A percentile compares a stretch with the other conserved stretches of the same genome.
Conservation (phyloP, 176 grass and related monocot genomes). For the Carex myosuroides region DNA sequence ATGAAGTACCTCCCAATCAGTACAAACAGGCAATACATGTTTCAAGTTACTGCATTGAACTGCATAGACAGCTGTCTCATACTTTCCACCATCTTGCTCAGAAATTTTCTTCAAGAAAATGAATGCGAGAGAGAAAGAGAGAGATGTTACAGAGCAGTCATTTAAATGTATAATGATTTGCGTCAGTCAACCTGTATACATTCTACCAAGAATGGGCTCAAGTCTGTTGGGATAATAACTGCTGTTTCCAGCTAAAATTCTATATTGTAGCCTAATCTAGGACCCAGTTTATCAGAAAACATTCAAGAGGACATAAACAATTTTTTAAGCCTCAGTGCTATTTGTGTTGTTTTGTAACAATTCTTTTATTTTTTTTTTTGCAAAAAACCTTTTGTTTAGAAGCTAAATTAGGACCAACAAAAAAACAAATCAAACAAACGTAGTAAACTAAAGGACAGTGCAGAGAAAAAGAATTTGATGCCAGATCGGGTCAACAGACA, state of each 20-base stretch:
- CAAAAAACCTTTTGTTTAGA: not conserved
- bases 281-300: not conserved
- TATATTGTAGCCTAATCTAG: not conserved
- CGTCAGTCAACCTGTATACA: not conserved
- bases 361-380: not conserved
- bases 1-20: slow-evolving; percentile 86
- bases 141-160: not conserved
- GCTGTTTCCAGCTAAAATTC: not conserved
- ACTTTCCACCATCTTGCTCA: slow-evolving; percentile 83
- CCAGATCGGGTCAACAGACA: not conserved
- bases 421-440: slow-evolving; percentile 13
- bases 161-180: not conserved
- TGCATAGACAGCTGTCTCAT: slow-evolving; percentile 96
- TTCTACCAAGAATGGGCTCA: not conserved
- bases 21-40: slow-evolving; percentile 74
- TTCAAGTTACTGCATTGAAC: slow-evolving; percentile 85
- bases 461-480: not conserved
- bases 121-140: slow-evolving; percentile 11
- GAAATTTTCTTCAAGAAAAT: slow-evolving; percentile 75
- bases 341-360: not conserved
- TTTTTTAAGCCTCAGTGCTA: not conserved
- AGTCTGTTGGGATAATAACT: not conserved
- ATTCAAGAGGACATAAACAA: not conserved
- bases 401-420: not conserved
- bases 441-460: slow-evolving; percentile 1